phyloP scores from a whole-genome alignment of 352 stramenopile genomes.

The Phytophthora sp. region DNA sequence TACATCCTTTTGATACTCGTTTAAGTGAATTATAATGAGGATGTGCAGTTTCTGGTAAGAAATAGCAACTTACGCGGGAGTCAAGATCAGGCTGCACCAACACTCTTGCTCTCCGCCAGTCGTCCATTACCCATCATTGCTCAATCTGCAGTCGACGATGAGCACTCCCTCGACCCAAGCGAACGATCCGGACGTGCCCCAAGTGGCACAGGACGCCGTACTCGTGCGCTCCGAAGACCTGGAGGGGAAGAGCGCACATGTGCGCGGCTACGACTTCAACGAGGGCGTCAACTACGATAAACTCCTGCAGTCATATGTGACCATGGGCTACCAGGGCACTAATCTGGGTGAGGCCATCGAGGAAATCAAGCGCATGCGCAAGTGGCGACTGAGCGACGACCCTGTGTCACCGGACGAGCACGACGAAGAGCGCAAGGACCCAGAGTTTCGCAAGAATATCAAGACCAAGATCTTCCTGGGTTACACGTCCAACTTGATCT shows the following conservation, averaged over 20 bases:
- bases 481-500: conserved; percentile 99
- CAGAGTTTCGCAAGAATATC: conserved; percentile 74
- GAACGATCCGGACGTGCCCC: conserved; percentile 33
- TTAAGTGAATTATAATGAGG: neutral
- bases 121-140: conserved; percentile 26
- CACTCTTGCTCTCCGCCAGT: conserved; percentile 25
- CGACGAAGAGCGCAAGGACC: conserved; percentile 89
- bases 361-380: conserved; percentile 98
- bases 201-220: conserved; percentile 74
- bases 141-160: conserved; percentile 23
- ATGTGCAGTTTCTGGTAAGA: neutral
- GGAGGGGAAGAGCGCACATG: conserved; percentile 64
- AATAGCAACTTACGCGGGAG: neutral
- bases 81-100: neutral
- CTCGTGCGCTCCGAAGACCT: conserved; percentile 81
- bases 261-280: conserved; percentile 92
- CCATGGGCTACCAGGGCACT: conserved; percentile 96
- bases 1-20: neutral
- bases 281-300: conserved; percentile 86
- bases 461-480: conserved; percentile 99
- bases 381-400: conserved; percentile 97
- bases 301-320: conserved; percentile 83
- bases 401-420: conserved; percentile 92
- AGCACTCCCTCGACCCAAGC: conserved; percentile 15
- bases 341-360: conserved; percentile 97